Percentiles rank a stretch among this genome's conserved stretches.
Evolutionary conservation across 352 stramenopile genomes (phyloP).

Genomic region (Phytophthora brassicae): DNA sequence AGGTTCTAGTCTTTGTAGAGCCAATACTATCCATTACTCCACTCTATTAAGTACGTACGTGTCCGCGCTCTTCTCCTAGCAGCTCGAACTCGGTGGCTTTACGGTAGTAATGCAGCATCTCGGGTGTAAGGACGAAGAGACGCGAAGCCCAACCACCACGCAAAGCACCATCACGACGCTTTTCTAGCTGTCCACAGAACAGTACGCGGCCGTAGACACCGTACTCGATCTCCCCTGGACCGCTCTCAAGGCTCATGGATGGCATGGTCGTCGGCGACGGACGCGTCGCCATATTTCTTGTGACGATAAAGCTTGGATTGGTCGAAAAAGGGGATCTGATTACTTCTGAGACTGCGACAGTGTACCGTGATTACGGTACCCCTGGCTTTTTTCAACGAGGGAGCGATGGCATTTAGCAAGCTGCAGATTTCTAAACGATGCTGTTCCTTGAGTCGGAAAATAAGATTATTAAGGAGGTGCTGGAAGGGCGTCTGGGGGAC

Average conservation of each 20-base stretch:
- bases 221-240: conserved; percentile 44
- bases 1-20: not conserved
- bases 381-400: not conserved
- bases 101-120: conserved; percentile 83
- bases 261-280: conserved; percentile 27
- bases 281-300: conserved; percentile 26
- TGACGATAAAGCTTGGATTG: conserved; percentile 15
- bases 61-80: conserved; percentile 75
- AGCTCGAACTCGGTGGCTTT: conserved; percentile 72
- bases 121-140: conserved; percentile 80
- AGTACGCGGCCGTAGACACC: conserved; percentile 75
- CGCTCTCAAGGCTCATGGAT: conserved; percentile 18
- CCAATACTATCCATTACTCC: too few species aligned
- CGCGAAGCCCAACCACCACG: conserved; percentile 71
- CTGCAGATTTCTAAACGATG: conserved; percentile 45
- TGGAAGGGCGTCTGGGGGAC: conserved; percentile 66
- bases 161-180: conserved; percentile 74
- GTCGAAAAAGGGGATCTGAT: conserved; percentile 3
- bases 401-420: conserved; percentile 35
- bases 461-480: conserved; percentile 89
- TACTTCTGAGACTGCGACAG: conserved; percentile 22
- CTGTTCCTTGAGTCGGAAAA: conserved; percentile 86
- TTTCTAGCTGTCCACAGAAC: conserved; percentile 77
- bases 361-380: conserved; percentile 20
- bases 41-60: conserved; percentile 30